These are phyloP conservation scores for Sungouiella thailandica DNA, from an alignment of 805 yeast species.

Conservation along the genomic window DNA sequence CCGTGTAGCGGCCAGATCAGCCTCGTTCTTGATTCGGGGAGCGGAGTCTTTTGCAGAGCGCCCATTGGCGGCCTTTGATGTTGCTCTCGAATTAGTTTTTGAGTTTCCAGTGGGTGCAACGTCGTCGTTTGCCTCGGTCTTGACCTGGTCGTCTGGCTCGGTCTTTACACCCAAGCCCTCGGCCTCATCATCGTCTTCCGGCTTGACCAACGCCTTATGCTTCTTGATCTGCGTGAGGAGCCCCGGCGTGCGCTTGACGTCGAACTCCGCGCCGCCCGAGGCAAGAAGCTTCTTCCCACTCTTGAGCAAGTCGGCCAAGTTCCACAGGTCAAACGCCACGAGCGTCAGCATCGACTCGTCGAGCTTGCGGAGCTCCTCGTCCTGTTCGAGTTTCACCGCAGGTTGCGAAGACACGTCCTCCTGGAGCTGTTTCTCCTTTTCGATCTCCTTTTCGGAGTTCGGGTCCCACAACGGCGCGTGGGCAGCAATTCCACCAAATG, in stretches of 20 bases:
- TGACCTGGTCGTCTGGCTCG: no score
- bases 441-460: constrained; percentile 37
- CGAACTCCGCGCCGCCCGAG: constrained; percentile 47
- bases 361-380: constrained; percentile 37
- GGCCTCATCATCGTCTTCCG: constrained; percentile 2
- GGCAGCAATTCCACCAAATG: constrained; percentile 87
- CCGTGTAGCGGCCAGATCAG: constrained; percentile 1
- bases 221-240: constrained; percentile 45
- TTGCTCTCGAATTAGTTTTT: no score
- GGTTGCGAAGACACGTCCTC: constrained; percentile 16
- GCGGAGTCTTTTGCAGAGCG: no score
- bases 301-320: constrained; percentile 42
- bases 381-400: constrained; percentile 35
- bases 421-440: constrained; percentile 17
- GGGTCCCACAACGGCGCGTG: constrained; percentile 86
- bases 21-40: constrained; percentile 4
- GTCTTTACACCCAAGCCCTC: no score
- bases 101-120: no score
- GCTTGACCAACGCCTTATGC: constrained; percentile 41
- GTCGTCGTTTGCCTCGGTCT: constrained; percentile 1
- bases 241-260: constrained; percentile 29
- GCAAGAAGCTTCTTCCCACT: constrained; percentile 58
- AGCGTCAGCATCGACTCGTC: constrained; percentile 38
- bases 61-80: no score
- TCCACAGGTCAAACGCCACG: constrained; percentile 48